Base-by-base conservation (phyloP, 2,329 filamentous ascomycete genomes). In the Apiospora saccharicola region DNA sequence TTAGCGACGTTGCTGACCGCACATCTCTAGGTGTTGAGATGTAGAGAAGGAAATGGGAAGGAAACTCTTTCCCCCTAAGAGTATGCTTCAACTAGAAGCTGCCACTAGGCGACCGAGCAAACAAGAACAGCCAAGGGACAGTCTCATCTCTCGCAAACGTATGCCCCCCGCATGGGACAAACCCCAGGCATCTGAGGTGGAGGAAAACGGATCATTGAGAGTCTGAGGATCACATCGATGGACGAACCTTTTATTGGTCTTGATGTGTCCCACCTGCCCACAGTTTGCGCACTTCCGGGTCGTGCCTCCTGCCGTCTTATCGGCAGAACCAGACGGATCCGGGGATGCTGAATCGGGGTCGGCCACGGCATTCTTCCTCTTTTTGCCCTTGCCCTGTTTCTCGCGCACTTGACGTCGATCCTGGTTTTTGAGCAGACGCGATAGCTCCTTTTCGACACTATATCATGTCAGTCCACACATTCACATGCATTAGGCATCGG, bases 201-300 rank as follows among this genome's bases (percentile, higher is more conserved):
- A 64, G 71, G 64, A 14, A 67, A 71, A 14, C 13, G 22, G 57
- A 41, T 37, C 30, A 64, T 41, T 22, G 68, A 73, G 69, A 68
- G 44, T 70, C 70, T 73, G 74, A 76, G 77, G 78, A 75, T 77
- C 71, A 80, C 75, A 81, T 61, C 70, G 70, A 72, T 78, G 76
- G 77, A 83, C 87, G 84, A 90, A 96, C 94, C 98, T 98, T 86
- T 98, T 97, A 87, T 98, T 98, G 68, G 96, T 98, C 84, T 98
- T 98, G 87, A 99, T 99, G 80, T 99, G 96, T 44, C 96, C 96
- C 71, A 97, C 93, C 82, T 96, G 93, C 69, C 96, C 96, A 84
- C 96, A 99, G 83, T 98, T 98, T 76, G 96, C 96, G 84, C 96
- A 99, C 85, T 98, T 98, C 78, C 97, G 90, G 46, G 92, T 92